phyloP scores from a whole-genome alignment of 805 yeast species.

The Monosporozyma unispora region DNA sequence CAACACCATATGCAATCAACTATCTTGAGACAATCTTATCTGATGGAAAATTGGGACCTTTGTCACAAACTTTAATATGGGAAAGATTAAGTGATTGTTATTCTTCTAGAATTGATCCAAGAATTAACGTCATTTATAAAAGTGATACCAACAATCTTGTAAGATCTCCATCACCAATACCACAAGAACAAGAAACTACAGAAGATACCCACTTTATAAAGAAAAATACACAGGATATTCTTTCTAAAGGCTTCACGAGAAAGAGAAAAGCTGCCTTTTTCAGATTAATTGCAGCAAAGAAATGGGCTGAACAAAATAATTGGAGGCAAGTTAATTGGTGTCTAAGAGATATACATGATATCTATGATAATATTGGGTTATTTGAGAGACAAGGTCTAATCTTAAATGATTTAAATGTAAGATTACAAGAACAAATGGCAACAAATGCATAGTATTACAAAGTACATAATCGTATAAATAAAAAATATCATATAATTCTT shows the following conservation, averaged over 20 bases:
- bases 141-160: slow-evolving; percentile 5
- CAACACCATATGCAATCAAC: slow-evolving; percentile 36
- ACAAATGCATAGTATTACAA: neutral
- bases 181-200: no score
- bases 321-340: slow-evolving; percentile 29
- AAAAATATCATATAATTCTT: neutral
- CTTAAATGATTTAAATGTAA: slow-evolving; percentile 13
- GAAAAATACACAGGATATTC: slow-evolving; percentile 17
- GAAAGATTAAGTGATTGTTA: slow-evolving; percentile 50
- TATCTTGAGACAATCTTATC: slow-evolving; percentile 39
- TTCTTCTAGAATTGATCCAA: slow-evolving; percentile 33
- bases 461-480: neutral
- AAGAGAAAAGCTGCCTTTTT: slow-evolving; percentile 70
- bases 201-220: neutral
- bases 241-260: slow-evolving; percentile 48
- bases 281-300: slow-evolving; percentile 63
- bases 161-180: neutral
- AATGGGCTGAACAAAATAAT: slow-evolving; percentile 43
- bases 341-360: slow-evolving; percentile 21
- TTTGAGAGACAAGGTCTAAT: slow-evolving; percentile 17
- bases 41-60: slow-evolving; percentile 35
- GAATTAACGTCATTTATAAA: slow-evolving; percentile 24
- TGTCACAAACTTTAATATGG: slow-evolving; percentile 43
- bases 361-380: slow-evolving; percentile 22
- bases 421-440: slow-evolving; percentile 3